A percentile compares a stretch with the other conserved stretches of the same genome.
These are phyloP conservation scores for Chenopodium berlandieri DNA, from an alignment of 148 eudicot genomes.

Conservation along the genomic window DNA sequence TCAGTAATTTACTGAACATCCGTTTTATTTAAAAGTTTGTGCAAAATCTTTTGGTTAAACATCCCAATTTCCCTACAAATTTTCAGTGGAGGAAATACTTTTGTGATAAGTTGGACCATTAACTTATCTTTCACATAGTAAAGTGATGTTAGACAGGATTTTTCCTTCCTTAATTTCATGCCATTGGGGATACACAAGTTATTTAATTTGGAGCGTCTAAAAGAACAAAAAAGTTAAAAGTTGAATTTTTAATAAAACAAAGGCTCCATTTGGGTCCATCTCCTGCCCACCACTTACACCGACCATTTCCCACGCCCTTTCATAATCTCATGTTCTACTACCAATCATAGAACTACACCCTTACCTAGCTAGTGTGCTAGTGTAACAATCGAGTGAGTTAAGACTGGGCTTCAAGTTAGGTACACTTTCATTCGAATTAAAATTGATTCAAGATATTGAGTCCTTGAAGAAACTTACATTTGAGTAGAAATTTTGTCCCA, in stretches of 20 bases:
- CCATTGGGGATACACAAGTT: not conserved
- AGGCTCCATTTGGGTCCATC: conserved; percentile 8
- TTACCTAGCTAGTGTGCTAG: too few species aligned
- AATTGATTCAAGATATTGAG: too few species aligned
- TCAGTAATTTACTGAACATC: too few species aligned
- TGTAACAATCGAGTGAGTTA: too few species aligned
- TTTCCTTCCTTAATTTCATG: not conserved
- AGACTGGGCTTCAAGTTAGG: too few species aligned
- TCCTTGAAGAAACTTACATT: too few species aligned
- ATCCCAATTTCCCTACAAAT: not conserved
- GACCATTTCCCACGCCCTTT: not conserved
- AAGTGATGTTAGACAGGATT: not conserved
- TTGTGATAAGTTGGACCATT: not conserved
- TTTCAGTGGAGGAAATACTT: not conserved
- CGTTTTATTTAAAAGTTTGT: too few species aligned
- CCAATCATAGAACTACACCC: too few species aligned
- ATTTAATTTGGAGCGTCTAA: not conserved
- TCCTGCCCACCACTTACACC: conserved; percentile 5
- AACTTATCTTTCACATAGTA: not conserved
- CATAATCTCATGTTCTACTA: not conserved
- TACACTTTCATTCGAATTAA: too few species aligned
- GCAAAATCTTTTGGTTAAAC: too few species aligned
- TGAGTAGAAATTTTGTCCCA: too few species aligned
- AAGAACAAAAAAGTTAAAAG: not conserved
- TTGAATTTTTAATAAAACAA: not conserved